Percentiles rank a stretch among this genome's conserved stretches.
Evolutionary conservation across 2,329 filamentous ascomycete genomes (phyloP).

Genomic region (Coleophoma crateriformis): DNA sequence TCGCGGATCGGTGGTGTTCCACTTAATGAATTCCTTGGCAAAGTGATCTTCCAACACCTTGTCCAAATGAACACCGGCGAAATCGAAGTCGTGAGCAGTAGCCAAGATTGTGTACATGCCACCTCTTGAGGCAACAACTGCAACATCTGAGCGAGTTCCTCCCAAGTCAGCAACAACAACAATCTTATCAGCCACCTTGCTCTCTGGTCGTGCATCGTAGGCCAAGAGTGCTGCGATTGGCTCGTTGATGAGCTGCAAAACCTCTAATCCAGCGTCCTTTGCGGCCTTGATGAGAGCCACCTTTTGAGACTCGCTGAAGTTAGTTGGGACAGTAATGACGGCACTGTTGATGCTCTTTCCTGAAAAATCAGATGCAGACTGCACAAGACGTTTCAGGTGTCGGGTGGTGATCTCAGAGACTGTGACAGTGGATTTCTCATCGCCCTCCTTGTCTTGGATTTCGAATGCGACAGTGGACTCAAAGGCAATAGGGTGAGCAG

Average conservation of each 20-base stretch:
- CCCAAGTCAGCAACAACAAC: constrained; percentile 90
- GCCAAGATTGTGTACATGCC: constrained; percentile 96
- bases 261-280: constrained; percentile 74
- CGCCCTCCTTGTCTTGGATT: constrained; percentile 71
- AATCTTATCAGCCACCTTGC: constrained; percentile 74
- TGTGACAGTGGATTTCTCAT: constrained; percentile 59
- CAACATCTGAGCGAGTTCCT: constrained; percentile 85
- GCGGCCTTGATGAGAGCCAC: constrained; percentile 73
- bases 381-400: constrained; percentile 75
- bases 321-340: constrained; percentile 88
- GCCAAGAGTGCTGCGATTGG: constrained; percentile 84
- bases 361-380: constrained; percentile 84
- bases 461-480: constrained; percentile 72
- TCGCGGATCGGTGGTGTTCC: constrained; percentile 78
- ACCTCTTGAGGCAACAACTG: constrained; percentile 83
- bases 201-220: constrained; percentile 81
- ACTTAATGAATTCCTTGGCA: constrained; percentile 98
- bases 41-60: constrained; percentile 93
- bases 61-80: constrained; percentile 80
- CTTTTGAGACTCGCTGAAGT: constrained; percentile 85
- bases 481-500: constrained; percentile 78
- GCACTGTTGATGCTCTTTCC: constrained; percentile 93
- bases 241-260: constrained; percentile 90
- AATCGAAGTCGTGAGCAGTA: constrained; percentile 92
- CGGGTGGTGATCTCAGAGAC: constrained; percentile 80